Conservation (phyloP, 2,329 filamentous ascomycete species). For the Eutypa lata region DNA sequence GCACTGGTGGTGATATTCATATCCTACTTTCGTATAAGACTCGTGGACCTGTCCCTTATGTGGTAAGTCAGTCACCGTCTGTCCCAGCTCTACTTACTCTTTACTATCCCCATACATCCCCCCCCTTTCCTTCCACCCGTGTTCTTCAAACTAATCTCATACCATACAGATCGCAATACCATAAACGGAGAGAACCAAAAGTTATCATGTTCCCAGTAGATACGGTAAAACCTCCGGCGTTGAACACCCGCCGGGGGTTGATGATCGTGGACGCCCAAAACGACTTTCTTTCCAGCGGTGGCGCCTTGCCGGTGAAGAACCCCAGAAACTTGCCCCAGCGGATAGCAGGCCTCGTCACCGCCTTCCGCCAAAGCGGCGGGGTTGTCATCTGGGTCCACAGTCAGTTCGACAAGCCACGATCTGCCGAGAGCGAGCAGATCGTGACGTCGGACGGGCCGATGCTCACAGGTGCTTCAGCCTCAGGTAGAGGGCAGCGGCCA, state of each 20-base stretch:
- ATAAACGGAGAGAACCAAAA: conserved; percentile 6
- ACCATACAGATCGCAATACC: conserved; percentile 9
- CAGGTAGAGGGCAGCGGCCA: conserved; percentile 18
- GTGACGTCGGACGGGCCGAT: conserved; percentile 35
- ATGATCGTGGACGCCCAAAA: conserved; percentile 86
- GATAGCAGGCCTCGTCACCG: conserved; percentile 62
- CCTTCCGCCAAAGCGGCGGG: conserved; percentile 68
- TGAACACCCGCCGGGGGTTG: conserved; percentile 65
- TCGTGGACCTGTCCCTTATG: not conserved
- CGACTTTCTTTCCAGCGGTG: conserved; percentile 72
- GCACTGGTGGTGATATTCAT: too few species aligned
- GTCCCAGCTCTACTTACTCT: not conserved
- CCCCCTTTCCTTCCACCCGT: not conserved
- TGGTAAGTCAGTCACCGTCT: not conserved
- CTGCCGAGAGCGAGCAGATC: conserved; percentile 52
- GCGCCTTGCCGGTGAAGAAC: conserved; percentile 63
- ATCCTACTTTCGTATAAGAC: not conserved
- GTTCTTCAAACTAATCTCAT: not conserved
- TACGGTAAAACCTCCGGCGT: conserved; percentile 49
- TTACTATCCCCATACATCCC: too few species aligned
- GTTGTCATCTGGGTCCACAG: conserved; percentile 84
- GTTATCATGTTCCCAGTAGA: conserved; percentile 55
- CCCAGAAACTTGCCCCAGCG: conserved; percentile 65
- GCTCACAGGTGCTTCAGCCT: conserved; percentile 9
- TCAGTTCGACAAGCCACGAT: conserved; percentile 62